phyloP scores from a whole-genome alignment of 2,329 filamentous ascomycete genomes.

The Cordyceps javanica region DNA sequence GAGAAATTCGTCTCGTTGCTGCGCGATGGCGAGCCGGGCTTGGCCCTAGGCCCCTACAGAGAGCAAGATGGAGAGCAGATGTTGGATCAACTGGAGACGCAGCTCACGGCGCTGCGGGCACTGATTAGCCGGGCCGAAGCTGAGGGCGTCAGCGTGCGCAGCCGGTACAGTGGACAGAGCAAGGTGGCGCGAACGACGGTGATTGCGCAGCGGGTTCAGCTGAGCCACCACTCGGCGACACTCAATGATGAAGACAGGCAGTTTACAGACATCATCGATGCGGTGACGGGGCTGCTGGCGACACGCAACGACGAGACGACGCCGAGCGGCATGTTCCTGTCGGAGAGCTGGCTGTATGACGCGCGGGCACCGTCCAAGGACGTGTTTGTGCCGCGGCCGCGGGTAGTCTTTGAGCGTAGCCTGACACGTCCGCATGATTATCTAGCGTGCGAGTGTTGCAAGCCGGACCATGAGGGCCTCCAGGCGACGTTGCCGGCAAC shows the following conservation, averaged over 20 bases:
- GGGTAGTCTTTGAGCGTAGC: constrained; percentile 63
- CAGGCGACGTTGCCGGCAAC: constrained; percentile 61
- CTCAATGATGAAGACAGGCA: constrained; percentile 65
- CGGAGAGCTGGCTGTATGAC: constrained; percentile 74
- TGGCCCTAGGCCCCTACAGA: constrained; percentile 28
- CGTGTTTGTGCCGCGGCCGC: constrained; percentile 69
- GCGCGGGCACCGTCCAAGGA: constrained; percentile 62
- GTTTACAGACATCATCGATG: constrained; percentile 61
- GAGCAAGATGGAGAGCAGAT: constrained; percentile 25
- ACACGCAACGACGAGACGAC: constrained; percentile 20
- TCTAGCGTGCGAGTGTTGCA: constrained; percentile 62
- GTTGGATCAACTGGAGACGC: constrained; percentile 29
- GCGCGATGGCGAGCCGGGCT: constrained; percentile 30
- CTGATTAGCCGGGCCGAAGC: constrained; percentile 41
- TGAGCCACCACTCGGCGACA: constrained; percentile 67
- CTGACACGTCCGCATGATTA: constrained; percentile 71
- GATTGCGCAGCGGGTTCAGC: constrained; percentile 73
- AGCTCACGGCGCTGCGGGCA: constrained; percentile 40
- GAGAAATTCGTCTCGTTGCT: constrained; percentile 22
- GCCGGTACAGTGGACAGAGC: constrained; percentile 66
- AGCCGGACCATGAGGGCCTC: constrained; percentile 43
- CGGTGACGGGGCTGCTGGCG: constrained; percentile 25
- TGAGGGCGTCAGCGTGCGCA: constrained; percentile 52
- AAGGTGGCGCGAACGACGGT: constrained; percentile 70
- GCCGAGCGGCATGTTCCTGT: constrained; percentile 46